Evolutionary conservation across 1,284 basidiomycete genomes (phyloP).

Genomic region (Moniliella sp.): DNA sequence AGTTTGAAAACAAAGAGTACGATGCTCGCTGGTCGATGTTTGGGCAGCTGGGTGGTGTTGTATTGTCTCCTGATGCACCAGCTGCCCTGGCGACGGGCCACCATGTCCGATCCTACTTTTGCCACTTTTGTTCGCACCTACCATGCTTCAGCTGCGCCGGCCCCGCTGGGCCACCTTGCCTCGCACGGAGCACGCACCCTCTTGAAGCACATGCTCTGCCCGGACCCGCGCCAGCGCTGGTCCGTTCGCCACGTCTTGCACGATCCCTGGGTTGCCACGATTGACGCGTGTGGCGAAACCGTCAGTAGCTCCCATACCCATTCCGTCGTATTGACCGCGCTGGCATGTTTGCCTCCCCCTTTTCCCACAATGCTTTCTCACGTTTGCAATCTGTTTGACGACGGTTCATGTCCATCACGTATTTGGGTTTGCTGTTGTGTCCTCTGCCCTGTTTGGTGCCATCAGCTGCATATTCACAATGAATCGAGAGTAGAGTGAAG

Average conservation of each 20-base stretch:
- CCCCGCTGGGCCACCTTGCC: conserved; percentile 55
- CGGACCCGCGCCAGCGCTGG: conserved; percentile 58
- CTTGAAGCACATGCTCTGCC: conserved; percentile 83
- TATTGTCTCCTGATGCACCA: conserved; percentile 53
- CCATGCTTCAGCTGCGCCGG: conserved; percentile 34
- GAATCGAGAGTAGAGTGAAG: too few relatives aligned
- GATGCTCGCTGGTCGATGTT: conserved; percentile 84
- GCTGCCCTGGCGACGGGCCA: conserved; percentile 70
- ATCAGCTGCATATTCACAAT: too few relatives aligned
- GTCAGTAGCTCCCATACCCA: conserved; percentile 1
- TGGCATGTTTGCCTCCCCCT: too few relatives aligned
- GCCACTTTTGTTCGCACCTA: conserved; percentile 57
- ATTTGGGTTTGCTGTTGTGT: too few relatives aligned
- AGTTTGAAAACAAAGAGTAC: conserved; percentile 88
- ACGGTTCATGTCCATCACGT: too few relatives aligned
- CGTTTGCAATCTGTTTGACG: too few relatives aligned
- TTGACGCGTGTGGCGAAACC: conserved; percentile 1
- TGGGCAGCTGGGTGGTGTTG: conserved; percentile 92
- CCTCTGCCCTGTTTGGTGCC: too few relatives aligned
- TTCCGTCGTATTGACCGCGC: background rate
- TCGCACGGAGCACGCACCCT: conserved; percentile 64
- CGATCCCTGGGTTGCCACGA: conserved; percentile 54
- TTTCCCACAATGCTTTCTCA: too few relatives aligned
- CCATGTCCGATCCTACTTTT: conserved; percentile 60
- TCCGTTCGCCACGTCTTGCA: conserved; percentile 63